Base-by-base conservation (phyloP, 2,329 filamentous ascomycete genomes). In the Hymenoscyphus occultus region DNA sequence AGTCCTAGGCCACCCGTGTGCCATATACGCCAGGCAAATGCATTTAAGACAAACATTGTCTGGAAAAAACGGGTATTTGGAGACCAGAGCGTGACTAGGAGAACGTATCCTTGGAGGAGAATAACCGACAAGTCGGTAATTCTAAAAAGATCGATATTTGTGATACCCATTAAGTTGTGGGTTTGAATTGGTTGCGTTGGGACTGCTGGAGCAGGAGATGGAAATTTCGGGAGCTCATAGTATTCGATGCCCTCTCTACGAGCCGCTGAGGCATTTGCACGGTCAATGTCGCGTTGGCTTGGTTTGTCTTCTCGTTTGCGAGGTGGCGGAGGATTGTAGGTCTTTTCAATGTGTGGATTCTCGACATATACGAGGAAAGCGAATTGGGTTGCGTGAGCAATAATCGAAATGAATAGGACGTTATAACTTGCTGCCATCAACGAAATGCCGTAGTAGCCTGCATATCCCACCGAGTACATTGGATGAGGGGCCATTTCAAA, bases 401-500 rank as follows among this genome's bases (percentile, higher is more conserved):
- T 80, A 74, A 99, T 94, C 64, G 95, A 98, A 77, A 98, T 97
- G 82, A 96, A 93, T 60, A 99, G 85, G 65, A 99, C 94, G 74
- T 94, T 93, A 80, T 98, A 98, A 82, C 95, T 99, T 68, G 94
- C 94, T 58, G 93, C 93, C 90, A 99, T 96, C 81, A 97, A 89
- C 66, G 94, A 97, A 75, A 98, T 97, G 72, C 95, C 95, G 77
- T 99, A 99, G 81, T 96, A 99, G 58, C 95, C 95, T 61, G 92
- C 93, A 78, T 99, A 99, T 48, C 95, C 95, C 74, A 98, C 94
- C 63, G 93, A 97, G 80, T 98, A 98, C 94, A 98, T 98, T 69
- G 94, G 94, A 76, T 98, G 95, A 39, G 95, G 95, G 22, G 95
- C 95, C 89, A 99, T 96, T 80, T 99, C 95, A 76, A 98, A 99